Evolutionary conservation across 305 asterid genomes (phyloP), one percentile per base, ranked within the genome.

Genomic region (Euphrasia arctica): DNA sequence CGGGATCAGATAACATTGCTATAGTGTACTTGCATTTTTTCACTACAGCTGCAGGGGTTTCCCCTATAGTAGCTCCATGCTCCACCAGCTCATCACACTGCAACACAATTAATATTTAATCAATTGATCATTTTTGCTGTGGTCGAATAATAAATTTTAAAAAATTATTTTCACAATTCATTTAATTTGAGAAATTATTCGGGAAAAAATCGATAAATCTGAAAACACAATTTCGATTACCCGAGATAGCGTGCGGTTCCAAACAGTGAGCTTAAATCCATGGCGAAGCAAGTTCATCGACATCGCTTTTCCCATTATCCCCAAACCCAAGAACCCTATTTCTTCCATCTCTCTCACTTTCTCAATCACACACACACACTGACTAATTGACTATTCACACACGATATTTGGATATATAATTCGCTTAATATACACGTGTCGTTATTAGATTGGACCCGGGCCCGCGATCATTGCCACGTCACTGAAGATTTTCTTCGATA

Each of bases 231-330:
- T 36, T 36, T 36, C 7, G 1, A 11, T 43, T 82, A 91, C 98
- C 90, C 85, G 74, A 52, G 95, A 85, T 34, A 83, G 85, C 64
- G 96, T 88, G 83, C 98, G 95, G 70, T 91, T 91, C 98, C 98
- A 91, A 62, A 91, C 96, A 68, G 98, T 91, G 77, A 91, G 78
- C 84, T 91, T 91, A 59, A 84, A 91, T 22, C 98, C 98, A 83
- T 82, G 91, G 71, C 86, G 85, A 25, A 91, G 89, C 90, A 91
- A 82, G 81, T 88, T 88, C 80, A 85, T 78, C 15, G 98, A 78
- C 98, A 91, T 91, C 22, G 98, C 98, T 70, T 85, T 88, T 54
- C 96, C 98, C 98, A 91, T 91, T 69, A 91, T 88, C 36, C 98
- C 98, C 80, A 88, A 72, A 29, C 97, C 97, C 75, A 91, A 71